A percentile compares a stretch with the other conserved stretches of the same genome.
phyloP scores from a whole-genome alignment of 495 filamentous ascomycete genomes.

The Tuber borchii region DNA sequence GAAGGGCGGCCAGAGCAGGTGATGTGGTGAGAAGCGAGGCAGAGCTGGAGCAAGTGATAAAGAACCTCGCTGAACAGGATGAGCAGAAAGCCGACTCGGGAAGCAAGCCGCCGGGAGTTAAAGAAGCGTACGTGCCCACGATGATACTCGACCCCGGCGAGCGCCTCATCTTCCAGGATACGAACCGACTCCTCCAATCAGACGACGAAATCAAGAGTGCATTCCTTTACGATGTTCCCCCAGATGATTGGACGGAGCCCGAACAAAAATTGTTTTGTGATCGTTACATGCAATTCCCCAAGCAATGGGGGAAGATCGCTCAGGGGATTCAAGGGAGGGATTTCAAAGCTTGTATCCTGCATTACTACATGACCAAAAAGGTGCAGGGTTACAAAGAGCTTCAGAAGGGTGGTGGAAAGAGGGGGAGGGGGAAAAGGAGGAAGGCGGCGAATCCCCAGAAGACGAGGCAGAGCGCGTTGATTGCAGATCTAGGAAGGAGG shows the following conservation, averaged over 20 bases:
- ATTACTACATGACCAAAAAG: conserved; percentile 93
- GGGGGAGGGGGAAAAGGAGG: conserved; percentile 53
- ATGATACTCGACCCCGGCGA: conserved; percentile 55
- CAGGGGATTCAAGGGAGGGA: conserved; percentile 62
- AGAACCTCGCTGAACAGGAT: conserved; percentile 36
- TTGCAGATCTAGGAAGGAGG: conserved; percentile 61
- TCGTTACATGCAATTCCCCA: conserved; percentile 71
- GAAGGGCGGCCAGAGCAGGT: conserved; percentile 33
- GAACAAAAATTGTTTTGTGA: conserved; percentile 74
- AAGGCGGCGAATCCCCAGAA: conserved; percentile 48
- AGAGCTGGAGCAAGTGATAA: conserved; percentile 41
- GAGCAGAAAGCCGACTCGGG: conserved; percentile 48
- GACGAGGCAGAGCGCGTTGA: conserved; percentile 67
- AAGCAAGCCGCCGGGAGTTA: conserved; percentile 66
- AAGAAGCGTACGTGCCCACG: conserved; percentile 76
- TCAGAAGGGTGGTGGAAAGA: conserved; percentile 63
- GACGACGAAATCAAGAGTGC: conserved; percentile 56
- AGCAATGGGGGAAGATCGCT: conserved; percentile 88
- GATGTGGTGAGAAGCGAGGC: conserved; percentile 43
- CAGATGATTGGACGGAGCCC: conserved; percentile 74
- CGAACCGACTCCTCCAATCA: conserved; percentile 61
- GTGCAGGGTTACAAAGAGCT: conserved; percentile 79
- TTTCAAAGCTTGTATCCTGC: conserved; percentile 81
- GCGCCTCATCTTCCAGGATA: conserved; percentile 62
- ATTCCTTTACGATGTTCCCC: conserved; percentile 66